Conservation (phyloP, 305 asterid genomes). For the Rubia peregrina region DNA sequence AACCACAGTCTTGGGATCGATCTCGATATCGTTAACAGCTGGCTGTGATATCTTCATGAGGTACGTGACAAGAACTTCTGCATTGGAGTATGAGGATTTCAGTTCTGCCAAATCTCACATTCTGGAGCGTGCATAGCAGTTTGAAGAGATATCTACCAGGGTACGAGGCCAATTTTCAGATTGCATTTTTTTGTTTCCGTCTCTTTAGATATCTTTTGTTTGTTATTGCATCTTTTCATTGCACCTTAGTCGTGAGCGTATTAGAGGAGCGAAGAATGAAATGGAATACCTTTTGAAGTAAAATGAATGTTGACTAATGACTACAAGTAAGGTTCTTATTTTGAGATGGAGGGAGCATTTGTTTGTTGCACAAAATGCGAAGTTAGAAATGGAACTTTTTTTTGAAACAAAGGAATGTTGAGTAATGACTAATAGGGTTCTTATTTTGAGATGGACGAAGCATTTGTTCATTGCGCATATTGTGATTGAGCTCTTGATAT, state of each 20-base stretch:
- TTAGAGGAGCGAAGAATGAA: no score
- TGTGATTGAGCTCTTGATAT: conserved; percentile 11
- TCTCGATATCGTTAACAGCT: conserved; percentile 87
- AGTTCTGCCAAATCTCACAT: conserved; percentile 78
- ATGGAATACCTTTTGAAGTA: no score
- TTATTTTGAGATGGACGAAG: not conserved
- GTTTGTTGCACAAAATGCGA: not conserved
- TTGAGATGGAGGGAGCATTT: not conserved
- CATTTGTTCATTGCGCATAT: not conserved
- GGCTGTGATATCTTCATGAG: conserved; percentile 93
- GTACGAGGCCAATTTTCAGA: conserved; percentile 27
- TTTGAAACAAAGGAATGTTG: no score
- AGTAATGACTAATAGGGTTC: not conserved
- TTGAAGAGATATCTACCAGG: conserved; percentile 80
- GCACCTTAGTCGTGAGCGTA: not conserved
- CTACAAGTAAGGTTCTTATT: not conserved
- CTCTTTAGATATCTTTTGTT: no score
- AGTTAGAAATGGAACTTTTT: no score
- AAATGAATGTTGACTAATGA: not conserved
- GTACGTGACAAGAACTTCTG: conserved; percentile 87
- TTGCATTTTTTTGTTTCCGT: not conserved
- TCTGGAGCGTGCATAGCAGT: conserved; percentile 90
- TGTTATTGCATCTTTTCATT: not conserved
- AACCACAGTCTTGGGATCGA: conserved; percentile 80
- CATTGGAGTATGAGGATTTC: conserved; percentile 81